Conservation (phyloP, 768 basidiomycete genomes). For the Amanita rimosa region DNA sequence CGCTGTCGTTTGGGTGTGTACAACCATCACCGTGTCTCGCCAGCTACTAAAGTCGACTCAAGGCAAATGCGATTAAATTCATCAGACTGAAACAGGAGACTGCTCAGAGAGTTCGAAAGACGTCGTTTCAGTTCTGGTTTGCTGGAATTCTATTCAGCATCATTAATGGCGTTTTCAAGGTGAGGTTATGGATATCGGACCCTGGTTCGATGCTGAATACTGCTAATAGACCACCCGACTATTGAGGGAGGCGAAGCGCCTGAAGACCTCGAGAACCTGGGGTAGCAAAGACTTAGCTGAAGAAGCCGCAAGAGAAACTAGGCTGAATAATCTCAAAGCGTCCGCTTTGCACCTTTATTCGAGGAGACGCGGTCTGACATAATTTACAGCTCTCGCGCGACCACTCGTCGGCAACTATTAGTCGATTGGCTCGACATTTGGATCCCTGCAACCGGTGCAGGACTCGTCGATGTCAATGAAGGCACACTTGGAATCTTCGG, state of each 20-base stretch:
- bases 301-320: slow-evolving; percentile 55
- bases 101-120: slow-evolving; percentile 45
- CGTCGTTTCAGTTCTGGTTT: slow-evolving; percentile 80
- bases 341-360: slow-evolving; percentile 19
- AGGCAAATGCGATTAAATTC: slow-evolving; percentile 63
- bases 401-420: slow-evolving; percentile 67
- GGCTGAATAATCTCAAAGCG: slow-evolving; percentile 44
- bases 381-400: slow-evolving; percentile 42
- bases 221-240: slow-evolving; percentile 44
- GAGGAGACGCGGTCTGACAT: not conserved
- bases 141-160: slow-evolving; percentile 79
- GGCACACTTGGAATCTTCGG: slow-evolving; percentile 80
- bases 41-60: slow-evolving; percentile 5
- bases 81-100: slow-evolving; percentile 49
- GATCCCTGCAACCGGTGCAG: slow-evolving; percentile 80
- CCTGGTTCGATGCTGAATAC: not conserved
- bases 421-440: slow-evolving; percentile 82
- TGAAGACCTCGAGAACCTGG: slow-evolving; percentile 33
- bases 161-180: slow-evolving; percentile 59
- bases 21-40: not conserved
- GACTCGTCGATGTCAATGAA: slow-evolving; percentile 69
- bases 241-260: slow-evolving; percentile 43
- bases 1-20: slow-evolving; percentile 71
- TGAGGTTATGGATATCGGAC: slow-evolving; percentile 12
- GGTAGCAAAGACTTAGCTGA: slow-evolving; percentile 60